Conservation (phyloP, 805 yeast species). For the Lipomyces orientalis region DNA sequence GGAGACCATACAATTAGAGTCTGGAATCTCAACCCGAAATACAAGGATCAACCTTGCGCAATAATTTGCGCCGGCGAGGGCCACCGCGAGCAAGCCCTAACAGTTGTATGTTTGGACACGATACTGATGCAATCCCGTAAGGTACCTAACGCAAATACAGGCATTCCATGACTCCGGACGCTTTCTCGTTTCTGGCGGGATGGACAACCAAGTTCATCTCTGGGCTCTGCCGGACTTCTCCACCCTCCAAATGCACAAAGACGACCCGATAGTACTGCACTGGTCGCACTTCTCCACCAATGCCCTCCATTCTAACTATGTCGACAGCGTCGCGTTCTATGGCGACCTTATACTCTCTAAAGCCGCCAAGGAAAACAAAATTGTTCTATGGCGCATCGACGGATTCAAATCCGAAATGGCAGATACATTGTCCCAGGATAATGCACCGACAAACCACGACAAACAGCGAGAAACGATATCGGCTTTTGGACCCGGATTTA, state of each 20-base stretch:
- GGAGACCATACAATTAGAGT: conserved; percentile 82
- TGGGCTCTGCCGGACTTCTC: conserved; percentile 34
- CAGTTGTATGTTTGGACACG: conserved; percentile 12
- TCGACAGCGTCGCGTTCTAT: conserved; percentile 31
- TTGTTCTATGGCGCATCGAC: conserved; percentile 33
- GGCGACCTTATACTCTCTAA: conserved; percentile 33
- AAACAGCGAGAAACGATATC: conserved; percentile 26
- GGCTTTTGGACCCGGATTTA: conserved; percentile 30
- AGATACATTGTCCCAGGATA: conserved; percentile 18
- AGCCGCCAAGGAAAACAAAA: conserved; percentile 32
- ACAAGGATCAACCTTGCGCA: conserved; percentile 27
- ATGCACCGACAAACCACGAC: conserved; percentile 35
- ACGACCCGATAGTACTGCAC: conserved; percentile 31
- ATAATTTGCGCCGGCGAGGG: conserved; percentile 37
- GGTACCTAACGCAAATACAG: neutral
- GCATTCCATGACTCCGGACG: conserved; percentile 33
- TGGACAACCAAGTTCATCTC: conserved; percentile 31
- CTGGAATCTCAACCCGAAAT: conserved; percentile 54
- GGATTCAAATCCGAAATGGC: conserved; percentile 30
- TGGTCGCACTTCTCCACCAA: conserved; percentile 32
- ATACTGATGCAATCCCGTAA: neutral
- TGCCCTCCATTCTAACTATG: conserved; percentile 32
- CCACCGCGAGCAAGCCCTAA: conserved; percentile 34
- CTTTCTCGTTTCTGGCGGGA: conserved; percentile 34
- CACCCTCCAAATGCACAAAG: conserved; percentile 9